Conservation (phyloP, 805 yeast genomes). For the Candida ficus region DNA sequence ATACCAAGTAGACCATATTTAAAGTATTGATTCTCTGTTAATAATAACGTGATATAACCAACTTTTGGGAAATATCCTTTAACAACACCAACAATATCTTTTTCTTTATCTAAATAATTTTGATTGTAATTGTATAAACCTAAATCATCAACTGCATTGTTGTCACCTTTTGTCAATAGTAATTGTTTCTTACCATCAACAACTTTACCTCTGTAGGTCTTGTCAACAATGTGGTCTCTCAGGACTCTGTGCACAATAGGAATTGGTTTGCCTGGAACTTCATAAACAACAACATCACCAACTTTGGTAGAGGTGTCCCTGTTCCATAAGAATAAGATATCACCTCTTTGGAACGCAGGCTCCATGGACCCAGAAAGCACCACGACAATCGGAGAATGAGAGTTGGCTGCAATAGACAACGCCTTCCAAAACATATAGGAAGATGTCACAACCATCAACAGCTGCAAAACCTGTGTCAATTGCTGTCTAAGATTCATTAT, state of each 20-base stretch:
- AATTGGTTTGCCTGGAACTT: conserved; percentile 68
- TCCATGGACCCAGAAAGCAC: conserved; percentile 99
- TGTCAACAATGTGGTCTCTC: conserved; percentile 64
- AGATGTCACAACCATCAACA: conserved; percentile 77
- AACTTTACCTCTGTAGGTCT: conserved; percentile 85
- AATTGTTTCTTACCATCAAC: conserved; percentile 54
- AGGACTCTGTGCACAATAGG: conserved; percentile 97
- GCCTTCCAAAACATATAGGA: conserved; percentile 93
- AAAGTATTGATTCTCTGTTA: conserved; percentile 83
- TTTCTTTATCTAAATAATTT: conserved; percentile 66
- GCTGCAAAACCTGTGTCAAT: conserved; percentile 58
- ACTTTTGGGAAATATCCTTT: conserved; percentile 84
- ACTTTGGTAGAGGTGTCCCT: conserved; percentile 60
- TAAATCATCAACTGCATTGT: conserved; percentile 87
- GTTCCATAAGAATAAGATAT: conserved; percentile 87
- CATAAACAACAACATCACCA: conserved; percentile 94
- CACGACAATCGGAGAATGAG: conserved; percentile 92
- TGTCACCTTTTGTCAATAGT: conserved; percentile 92
- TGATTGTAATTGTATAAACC: conserved; percentile 76
- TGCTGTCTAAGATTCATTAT: conserved; percentile 58
- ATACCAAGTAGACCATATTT: conserved; percentile 73
- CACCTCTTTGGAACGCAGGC: conserved; percentile 98
- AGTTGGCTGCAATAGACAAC: conserved; percentile 66
- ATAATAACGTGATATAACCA: conserved; percentile 87
- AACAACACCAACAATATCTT: conserved; percentile 87